A percentile compares a stretch with the other conserved stretches of the same genome.
Evolutionary conservation across 163 green algal genomes (phyloP).

Genomic region (Scenedesmus sp.): DNA sequence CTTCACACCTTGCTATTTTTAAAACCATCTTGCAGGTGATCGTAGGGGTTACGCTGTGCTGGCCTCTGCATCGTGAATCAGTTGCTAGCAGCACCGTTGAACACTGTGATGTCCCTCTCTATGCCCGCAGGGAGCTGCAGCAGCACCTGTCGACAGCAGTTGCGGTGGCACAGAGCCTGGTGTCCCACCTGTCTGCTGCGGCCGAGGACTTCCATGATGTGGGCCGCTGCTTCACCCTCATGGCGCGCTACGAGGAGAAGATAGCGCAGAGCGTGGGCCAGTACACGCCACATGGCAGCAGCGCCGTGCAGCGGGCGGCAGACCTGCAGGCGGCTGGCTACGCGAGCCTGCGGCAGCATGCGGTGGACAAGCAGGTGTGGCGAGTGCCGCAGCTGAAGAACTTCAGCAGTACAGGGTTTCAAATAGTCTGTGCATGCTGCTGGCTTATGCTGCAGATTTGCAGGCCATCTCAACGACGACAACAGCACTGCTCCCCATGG

Average conservation of each 20-base stretch:
- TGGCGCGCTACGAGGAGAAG: conserved; percentile 45
- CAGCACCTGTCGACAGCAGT: conserved; percentile 20
- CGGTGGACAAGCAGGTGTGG: conserved; percentile 42
- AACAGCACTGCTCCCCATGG: background rate
- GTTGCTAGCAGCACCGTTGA: background rate
- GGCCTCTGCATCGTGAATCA: background rate
- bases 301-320: background rate
- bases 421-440: background rate
- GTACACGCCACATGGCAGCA: conserved; percentile 35
- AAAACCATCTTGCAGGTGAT: too few relatives aligned
- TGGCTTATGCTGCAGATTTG: background rate
- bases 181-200: background rate
- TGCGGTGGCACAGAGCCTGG: background rate
- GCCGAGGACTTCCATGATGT: conserved; percentile 27
- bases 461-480: background rate
- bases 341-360: conserved; percentile 8
- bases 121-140: conserved; percentile 29
- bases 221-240: conserved; percentile 3
- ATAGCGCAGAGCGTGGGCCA: conserved; percentile 17
- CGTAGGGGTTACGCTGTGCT: background rate
- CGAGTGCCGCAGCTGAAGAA: background rate
- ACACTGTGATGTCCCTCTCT: background rate
- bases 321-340: conserved; percentile 45
- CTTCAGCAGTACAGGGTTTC: background rate
- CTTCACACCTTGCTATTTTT: too few relatives aligned